Percentiles rank a stretch among this genome's conserved stretches.
These are phyloP conservation scores for Prunus persica DNA, from an alignment of 306 rosid genomes.

Conservation along the genomic window Prunus_persica_NCBIv2 NC_034011.1:6675001-6675500, in stretches of 20 bases:
- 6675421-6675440: neutral
- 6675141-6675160: neutral
- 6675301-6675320: neutral
- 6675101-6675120: neutral
- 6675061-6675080: neutral
- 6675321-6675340: neutral
- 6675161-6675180: constrained; percentile 2
- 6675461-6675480: neutral
- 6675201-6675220: neutral
- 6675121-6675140: neutral
- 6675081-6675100: neutral
- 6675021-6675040: constrained; percentile 5
- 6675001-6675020: constrained; percentile 61
- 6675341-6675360: neutral
- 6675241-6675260: neutral
- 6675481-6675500: neutral
- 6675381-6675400: neutral
- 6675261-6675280: neutral
- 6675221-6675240: neutral
- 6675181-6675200: neutral
- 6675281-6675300: neutral
- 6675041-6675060: neutral
- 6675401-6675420: neutral
- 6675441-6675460: neutral
- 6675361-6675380: neutral